Percentiles rank a stretch among this genome's conserved stretches.
These are phyloP conservation scores for Mortierella sp. DNA, from an alignment of 371 early-diverging fungal species.

Conservation along the genomic window DNA sequence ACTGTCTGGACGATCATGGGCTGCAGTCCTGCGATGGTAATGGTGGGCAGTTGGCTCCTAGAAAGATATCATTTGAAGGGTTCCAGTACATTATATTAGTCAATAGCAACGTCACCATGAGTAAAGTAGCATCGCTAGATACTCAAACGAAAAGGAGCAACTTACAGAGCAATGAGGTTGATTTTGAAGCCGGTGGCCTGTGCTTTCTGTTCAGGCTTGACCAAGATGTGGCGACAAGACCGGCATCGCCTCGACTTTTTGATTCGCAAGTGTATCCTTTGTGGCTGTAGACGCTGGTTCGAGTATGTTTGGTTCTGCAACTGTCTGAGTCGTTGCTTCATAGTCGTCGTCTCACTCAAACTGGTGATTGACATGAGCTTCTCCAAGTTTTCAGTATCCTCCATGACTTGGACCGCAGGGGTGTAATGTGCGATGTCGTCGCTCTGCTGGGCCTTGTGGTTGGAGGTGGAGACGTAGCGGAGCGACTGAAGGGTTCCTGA, in stretches of 20 bases:
- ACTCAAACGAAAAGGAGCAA: not conserved
- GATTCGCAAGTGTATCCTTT: constrained; percentile 87
- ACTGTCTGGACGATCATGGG: constrained; percentile 66
- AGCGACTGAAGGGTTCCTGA: constrained; percentile 39
- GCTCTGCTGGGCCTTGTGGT: constrained; percentile 50
- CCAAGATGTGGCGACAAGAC: constrained; percentile 87
- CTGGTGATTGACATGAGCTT: constrained; percentile 62
- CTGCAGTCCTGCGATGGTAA: constrained; percentile 78
- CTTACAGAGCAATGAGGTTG: constrained; percentile 86
- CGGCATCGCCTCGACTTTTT: constrained; percentile 91
- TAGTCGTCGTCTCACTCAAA: constrained; percentile 71
- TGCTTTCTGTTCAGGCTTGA: constrained; percentile 94
- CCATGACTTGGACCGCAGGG: constrained; percentile 64
- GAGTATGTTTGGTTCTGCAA: constrained; percentile 78
- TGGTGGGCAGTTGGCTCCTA: constrained; percentile 83
- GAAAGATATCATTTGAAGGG: not conserved
- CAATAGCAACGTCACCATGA: not conserved
- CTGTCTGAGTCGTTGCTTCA: constrained; percentile 78
- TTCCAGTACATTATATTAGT: not conserved
- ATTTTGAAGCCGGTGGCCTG: constrained; percentile 89
- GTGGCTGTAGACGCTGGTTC: constrained; percentile 76
- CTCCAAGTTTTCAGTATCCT: constrained; percentile 63
- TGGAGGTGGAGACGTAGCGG: constrained; percentile 37
- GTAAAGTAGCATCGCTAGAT: not conserved
- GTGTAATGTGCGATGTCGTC: constrained; percentile 67